Evolutionary conservation across 441 rosid species (phyloP), one percentile per base, ranked within the genome.

Genomic region (Isatis lusitanica): DNA sequence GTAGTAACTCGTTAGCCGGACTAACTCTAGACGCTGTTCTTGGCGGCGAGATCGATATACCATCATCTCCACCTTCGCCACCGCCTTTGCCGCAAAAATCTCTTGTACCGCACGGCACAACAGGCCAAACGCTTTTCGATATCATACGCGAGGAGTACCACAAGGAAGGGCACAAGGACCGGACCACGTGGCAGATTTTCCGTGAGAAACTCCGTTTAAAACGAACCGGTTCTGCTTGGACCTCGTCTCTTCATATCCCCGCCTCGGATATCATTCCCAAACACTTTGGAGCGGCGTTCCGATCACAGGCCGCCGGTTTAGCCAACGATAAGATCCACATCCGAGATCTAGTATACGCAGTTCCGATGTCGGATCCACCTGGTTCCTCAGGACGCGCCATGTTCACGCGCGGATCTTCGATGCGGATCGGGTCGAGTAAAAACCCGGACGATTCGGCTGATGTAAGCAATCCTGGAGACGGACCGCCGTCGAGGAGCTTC

Each of bases 211-310:
- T 94, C 67, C 85, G 94, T 18, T 86, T 93, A 8, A 85, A 83
- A 81, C 89, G 96, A 5, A 74, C 89, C 11, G 93, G 93, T 43
- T 76, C 93, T 11, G 91, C 90, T 60, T 91, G 97, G 98, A 83
- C 87, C 42, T 87, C 94, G 15, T 78, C 89, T 15, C 79, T 78
- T 15, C 83, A 33, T 40, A 76, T 81, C 55, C 97, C 94, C 10
- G 48, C 87, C 17, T 86, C 97, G 6, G 96, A 93, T 73, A 78
- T 78, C 7, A 61, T 60, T 31, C 5, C 68, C 73, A 71, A 77
- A 71, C 56, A 40, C 33, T 52, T 18, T 16, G 57, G 11, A 51
- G 8, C 62, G 0, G 46, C 71, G 9, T 50, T 51, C 26, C 26
- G 60, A 64, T 51, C 79, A 16, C 57, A 69, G 0, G 16, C 79